A percentile compares a stretch with the other conserved stretches of the same genome.
Conservation (phyloP, 1,139 yeast genomes). For the Taphrina flavorubra region DNA sequence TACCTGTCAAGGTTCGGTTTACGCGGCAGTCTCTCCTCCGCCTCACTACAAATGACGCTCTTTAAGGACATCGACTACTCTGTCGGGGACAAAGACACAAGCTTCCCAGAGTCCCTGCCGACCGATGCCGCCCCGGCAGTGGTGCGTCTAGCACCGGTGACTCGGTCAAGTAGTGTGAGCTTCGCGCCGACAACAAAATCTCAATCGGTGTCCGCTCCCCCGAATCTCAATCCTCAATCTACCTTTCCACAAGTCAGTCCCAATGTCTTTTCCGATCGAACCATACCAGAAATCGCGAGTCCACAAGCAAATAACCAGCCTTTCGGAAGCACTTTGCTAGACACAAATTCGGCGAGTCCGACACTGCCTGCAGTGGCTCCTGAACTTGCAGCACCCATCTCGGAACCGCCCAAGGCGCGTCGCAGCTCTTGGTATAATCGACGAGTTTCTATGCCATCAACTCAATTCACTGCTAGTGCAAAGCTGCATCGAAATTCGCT, state of each 20-base stretch:
- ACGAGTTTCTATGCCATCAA: not conserved
- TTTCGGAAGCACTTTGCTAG: not conserved
- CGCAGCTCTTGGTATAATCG: constrained; percentile 15
- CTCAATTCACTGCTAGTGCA: not conserved
- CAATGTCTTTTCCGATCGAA: not conserved
- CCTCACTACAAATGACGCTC: constrained; percentile 2
- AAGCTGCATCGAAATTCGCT: not conserved
- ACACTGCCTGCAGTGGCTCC: not conserved
- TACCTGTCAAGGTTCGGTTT: not conserved
- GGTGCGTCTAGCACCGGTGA: not conserved
- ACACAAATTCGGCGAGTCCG: not conserved
- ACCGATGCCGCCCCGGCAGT: not conserved
- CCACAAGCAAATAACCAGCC: not conserved
- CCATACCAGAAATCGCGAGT: constrained; percentile 4
- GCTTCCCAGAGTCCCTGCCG: not conserved
- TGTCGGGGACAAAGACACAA: not conserved
- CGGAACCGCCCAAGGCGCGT: constrained; percentile 10
- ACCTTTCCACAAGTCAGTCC: not conserved
- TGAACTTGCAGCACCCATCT: not conserved
- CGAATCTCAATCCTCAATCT: not conserved
- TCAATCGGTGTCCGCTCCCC: not conserved
- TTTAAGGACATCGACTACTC: constrained; percentile 10
- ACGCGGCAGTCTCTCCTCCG: not conserved
- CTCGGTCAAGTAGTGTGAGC: not conserved
- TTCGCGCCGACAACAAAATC: not conserved